phyloP scores from a whole-genome alignment of 768 basidiomycete genomes.

The Gloeopeniophorella convolvens region DNA sequence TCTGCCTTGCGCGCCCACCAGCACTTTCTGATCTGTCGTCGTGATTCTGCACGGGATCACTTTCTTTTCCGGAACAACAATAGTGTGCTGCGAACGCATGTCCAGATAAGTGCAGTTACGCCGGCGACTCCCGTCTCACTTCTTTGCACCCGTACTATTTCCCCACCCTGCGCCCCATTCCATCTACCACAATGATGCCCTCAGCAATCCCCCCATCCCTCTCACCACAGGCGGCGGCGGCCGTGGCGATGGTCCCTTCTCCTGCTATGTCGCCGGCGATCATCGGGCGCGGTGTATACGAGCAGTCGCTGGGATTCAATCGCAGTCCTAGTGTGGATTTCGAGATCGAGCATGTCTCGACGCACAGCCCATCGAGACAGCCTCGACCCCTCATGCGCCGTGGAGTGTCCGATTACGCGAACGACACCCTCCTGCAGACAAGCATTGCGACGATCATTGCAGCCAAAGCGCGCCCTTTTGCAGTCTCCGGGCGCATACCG shows the following conservation, averaged over 20 bases:
- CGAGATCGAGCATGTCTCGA: slow-evolving; percentile 47
- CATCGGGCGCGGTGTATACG: slow-evolving; percentile 12
- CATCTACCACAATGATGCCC: slow-evolving; percentile 16
- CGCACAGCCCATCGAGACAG: slow-evolving; percentile 18
- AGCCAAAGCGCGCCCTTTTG: slow-evolving; percentile 57
- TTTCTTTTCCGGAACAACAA: neutral
- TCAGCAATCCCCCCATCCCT: slow-evolving; percentile 8
- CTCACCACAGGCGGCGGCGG: neutral
- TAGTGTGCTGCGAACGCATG: neutral
- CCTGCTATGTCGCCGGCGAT: slow-evolving; percentile 20
- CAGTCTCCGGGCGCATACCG: slow-evolving; percentile 61
- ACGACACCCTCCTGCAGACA: slow-evolving; percentile 47
- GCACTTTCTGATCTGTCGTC: neutral
- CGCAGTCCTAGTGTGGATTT: slow-evolving; percentile 48
- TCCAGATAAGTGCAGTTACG: slow-evolving; percentile 16
- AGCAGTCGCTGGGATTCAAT: slow-evolving; percentile 28
- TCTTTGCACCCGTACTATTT: neutral
- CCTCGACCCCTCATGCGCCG: slow-evolving; percentile 21
- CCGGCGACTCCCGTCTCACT: neutral
- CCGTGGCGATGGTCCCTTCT: slow-evolving; percentile 13
- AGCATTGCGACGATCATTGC: slow-evolving; percentile 49
- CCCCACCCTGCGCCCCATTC: slow-evolving; percentile 8
- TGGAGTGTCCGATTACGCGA: slow-evolving; percentile 39
- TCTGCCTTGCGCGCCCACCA: neutral
- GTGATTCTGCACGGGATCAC: neutral